phyloP scores from a whole-genome alignment of 78 protist genomes.

The Emiliania huxleyi region DNA sequence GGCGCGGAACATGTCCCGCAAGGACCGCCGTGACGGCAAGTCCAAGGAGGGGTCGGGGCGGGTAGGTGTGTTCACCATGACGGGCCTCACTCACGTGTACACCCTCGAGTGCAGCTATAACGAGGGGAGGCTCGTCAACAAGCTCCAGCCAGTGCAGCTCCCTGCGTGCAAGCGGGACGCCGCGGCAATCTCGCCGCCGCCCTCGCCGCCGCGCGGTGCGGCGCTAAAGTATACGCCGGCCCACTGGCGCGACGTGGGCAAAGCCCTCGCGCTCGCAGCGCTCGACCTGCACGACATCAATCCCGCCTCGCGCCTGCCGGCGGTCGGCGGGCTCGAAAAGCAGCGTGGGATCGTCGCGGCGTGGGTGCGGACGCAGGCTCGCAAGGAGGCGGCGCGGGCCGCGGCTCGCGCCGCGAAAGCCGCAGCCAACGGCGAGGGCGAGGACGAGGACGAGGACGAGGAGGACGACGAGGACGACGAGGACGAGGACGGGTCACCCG shows the following conservation, averaged over 20 bases:
- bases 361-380: background rate
- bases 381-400: background rate
- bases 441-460: background rate
- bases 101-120: constrained; percentile 45
- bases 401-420: background rate
- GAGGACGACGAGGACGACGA: background rate
- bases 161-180: background rate
- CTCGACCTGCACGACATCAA: background rate
- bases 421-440: background rate
- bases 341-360: background rate
- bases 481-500: background rate
- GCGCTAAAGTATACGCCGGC: constrained; percentile 1
- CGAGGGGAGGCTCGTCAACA: background rate
- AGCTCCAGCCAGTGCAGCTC: background rate
- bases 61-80: background rate
- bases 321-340: background rate
- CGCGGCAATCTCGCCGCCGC: background rate
- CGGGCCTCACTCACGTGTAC: constrained; percentile 15
- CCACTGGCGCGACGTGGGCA: background rate
- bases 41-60: constrained; percentile 27
- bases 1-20: background rate
- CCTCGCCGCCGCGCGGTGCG: background rate
- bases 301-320: background rate
- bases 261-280: background rate
- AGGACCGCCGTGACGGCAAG: background rate